Conservation (phyloP, 345 rosid genomes). For the Iberis pinnata region DNA sequence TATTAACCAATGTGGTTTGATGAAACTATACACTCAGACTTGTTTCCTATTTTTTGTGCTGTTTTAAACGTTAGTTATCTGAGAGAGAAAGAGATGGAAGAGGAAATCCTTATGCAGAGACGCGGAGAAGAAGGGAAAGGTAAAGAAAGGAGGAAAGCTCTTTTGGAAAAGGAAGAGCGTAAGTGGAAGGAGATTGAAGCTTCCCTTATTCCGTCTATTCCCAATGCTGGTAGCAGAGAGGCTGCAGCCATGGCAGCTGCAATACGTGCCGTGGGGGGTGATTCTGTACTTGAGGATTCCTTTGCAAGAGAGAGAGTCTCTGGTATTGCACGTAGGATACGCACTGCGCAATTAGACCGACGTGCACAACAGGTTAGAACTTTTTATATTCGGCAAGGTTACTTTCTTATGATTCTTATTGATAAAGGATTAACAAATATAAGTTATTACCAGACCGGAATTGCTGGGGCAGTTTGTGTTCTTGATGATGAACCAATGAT, state of each 20-base stretch:
- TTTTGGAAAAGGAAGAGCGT: slow-evolving; percentile 96
- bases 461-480: slow-evolving; percentile 77
- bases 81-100: slow-evolving; percentile 99
- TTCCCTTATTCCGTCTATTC: slow-evolving; percentile 93
- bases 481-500: slow-evolving; percentile 96
- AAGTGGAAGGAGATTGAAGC: slow-evolving; percentile 99
- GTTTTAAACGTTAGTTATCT: slow-evolving; percentile 52
- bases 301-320: slow-evolving; percentile 99
- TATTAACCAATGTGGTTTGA: slow-evolving; percentile 9
- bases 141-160: slow-evolving; percentile 97
- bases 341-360: slow-evolving; percentile 74
- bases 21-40: slow-evolving; percentile 10
- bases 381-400: neutral
- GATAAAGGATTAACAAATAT: slow-evolving; percentile 8
- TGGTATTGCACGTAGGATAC: slow-evolving; percentile 92
- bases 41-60: slow-evolving; percentile 1
- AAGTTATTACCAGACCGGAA: slow-evolving; percentile 59
- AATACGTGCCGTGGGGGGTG: slow-evolving; percentile 99
- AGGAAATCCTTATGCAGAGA: slow-evolving; percentile 91
- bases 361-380: slow-evolving; percentile 77
- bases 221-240: slow-evolving; percentile 97
- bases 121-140: slow-evolving; percentile 99
- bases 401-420: slow-evolving; percentile 18
- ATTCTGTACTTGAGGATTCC: slow-evolving; percentile 98
- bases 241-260: slow-evolving; percentile 99